Percentiles rank a stretch among this genome's conserved stretches.
phyloP scores from a whole-genome alignment of 2,329 filamentous ascomycete genomes.

The Claviceps sp. region DNA sequence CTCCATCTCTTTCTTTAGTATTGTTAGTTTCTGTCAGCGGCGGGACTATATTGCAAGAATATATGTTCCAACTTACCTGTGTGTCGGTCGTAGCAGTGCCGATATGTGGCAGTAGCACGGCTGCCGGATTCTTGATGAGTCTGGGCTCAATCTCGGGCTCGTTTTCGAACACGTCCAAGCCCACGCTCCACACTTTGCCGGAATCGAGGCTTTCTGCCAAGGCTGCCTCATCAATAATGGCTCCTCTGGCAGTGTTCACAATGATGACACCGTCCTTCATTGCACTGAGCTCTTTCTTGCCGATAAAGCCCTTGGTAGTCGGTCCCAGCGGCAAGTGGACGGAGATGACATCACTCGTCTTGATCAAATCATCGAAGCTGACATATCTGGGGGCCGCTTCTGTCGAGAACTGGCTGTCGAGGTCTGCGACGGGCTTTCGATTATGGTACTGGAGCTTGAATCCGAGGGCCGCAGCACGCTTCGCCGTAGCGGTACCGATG shows the following conservation, averaged over 20 bases:
- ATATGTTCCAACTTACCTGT: slow-evolving; percentile 6
- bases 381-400: slow-evolving; percentile 23
- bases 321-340: slow-evolving; percentile 38
- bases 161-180: slow-evolving; percentile 43
- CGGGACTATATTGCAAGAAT: background rate
- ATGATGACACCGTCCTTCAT: slow-evolving; percentile 44
- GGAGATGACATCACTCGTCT: slow-evolving; percentile 39
- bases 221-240: slow-evolving; percentile 42
- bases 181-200: slow-evolving; percentile 39
- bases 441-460: slow-evolving; percentile 49
- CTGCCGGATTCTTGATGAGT: slow-evolving; percentile 43
- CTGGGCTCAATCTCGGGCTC: slow-evolving; percentile 49
- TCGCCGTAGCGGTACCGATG: slow-evolving; percentile 36
- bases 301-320: slow-evolving; percentile 39
- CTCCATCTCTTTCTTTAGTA: slow-evolving; percentile 14
- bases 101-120: slow-evolving; percentile 53
- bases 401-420: slow-evolving; percentile 26
- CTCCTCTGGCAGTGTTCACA: slow-evolving; percentile 44
- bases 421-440: slow-evolving; percentile 22
- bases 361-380: slow-evolving; percentile 39
- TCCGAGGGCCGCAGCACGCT: slow-evolving; percentile 39
- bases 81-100: slow-evolving; percentile 50
- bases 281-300: slow-evolving; percentile 31
- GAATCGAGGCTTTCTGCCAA: slow-evolving; percentile 38
- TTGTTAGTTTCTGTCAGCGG: background rate